Evolutionary conservation across 495 filamentous ascomycete genomes (phyloP).

Genomic region (Sabuloglossum arenarium): DNA sequence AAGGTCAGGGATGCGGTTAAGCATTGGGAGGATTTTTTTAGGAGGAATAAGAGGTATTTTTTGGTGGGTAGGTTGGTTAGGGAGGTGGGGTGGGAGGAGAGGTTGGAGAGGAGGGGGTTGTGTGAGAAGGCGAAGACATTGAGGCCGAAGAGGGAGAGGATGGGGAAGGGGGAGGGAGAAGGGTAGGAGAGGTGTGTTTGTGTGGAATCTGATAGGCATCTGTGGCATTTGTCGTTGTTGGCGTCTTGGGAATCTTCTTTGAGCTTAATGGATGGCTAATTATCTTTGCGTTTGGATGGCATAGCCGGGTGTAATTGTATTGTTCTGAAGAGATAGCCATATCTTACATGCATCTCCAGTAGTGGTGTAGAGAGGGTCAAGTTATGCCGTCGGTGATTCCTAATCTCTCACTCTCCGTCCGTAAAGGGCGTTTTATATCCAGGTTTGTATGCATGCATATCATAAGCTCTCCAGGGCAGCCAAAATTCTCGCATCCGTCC

Average conservation of each 20-base stretch:
- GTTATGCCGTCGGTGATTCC: too few relatives aligned
- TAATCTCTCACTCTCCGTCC: too few relatives aligned
- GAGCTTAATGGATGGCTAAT: too few relatives aligned
- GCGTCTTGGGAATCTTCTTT: neutral
- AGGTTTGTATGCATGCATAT: too few relatives aligned
- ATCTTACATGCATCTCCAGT: too few relatives aligned
- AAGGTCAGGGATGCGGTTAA: slow-evolving; percentile 34
- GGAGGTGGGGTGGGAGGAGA: slow-evolving; percentile 13
- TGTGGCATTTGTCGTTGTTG: neutral
- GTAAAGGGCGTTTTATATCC: too few relatives aligned
- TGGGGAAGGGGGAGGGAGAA: neutral
- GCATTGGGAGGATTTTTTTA: slow-evolving; percentile 62
- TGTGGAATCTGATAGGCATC: neutral
- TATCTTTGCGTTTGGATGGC: too few relatives aligned
- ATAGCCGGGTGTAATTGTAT: too few relatives aligned
- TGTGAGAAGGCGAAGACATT: slow-evolving; percentile 26
- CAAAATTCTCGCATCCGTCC: too few relatives aligned
- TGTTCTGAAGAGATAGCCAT: too few relatives aligned
- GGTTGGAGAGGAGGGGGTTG: slow-evolving; percentile 20
- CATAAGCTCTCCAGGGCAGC: too few relatives aligned
- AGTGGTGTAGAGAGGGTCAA: too few relatives aligned
- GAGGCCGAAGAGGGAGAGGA: slow-evolving; percentile 7
- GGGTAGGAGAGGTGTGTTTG: neutral
- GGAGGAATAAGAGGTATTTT: slow-evolving; percentile 50
- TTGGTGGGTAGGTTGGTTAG: slow-evolving; percentile 43